Evolutionary conservation across 176 grass and related monocot genomes (phyloP), one percentile per base, ranked within the genome.

Genomic region (Triticum timopheevii): DNA sequence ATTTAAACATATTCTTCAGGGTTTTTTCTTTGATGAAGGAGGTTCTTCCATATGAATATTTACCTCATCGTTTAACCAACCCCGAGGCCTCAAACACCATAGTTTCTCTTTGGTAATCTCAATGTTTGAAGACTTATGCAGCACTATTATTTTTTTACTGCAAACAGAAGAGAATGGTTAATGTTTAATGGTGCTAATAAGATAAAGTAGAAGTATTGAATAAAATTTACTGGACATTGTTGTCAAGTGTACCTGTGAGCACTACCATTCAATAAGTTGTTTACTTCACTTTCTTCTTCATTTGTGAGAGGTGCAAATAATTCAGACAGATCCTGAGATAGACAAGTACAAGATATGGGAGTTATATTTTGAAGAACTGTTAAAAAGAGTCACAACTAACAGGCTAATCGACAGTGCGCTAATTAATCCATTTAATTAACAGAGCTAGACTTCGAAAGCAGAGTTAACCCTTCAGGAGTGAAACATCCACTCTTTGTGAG

Each of bases 31-130:
- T 49, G 22, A 80, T 27, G 22, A 34, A 73, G 2, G 50, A 40
- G 7, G 5, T 22, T 47, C 39, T 77, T 80, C 4, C 13, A 62
- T 30, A 31, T 34, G 12, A 69, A 45, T 58, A 89, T 86, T 91
- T 19, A 97, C 95, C 92, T 97, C 95, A 22, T 97, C 84, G 20
- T 94, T 97, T 76, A 97, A 90, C 94, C 94, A 97, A 68, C 85
- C 76, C 82, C 73, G 11, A 83, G 78, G 74, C 64, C 83, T 87
- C 83, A 97, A 97, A 49, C 92, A 97, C 61, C 81, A 28, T 20
- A 97, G 24, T 70, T 89, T 92, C 61, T 92, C 85, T 83, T 70
- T 83, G 76, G 87, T 90, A 86, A 94, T 92, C 79, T 81, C 86
- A 61, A 94, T 94, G 78, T 89, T 97, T 74, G 94, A 97, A 73